A percentile compares a stretch with the other conserved stretches of the same genome.
Conservation (phyloP, 2,329 filamentous ascomycete species). For the Penicillium hesseltinei region DNA sequence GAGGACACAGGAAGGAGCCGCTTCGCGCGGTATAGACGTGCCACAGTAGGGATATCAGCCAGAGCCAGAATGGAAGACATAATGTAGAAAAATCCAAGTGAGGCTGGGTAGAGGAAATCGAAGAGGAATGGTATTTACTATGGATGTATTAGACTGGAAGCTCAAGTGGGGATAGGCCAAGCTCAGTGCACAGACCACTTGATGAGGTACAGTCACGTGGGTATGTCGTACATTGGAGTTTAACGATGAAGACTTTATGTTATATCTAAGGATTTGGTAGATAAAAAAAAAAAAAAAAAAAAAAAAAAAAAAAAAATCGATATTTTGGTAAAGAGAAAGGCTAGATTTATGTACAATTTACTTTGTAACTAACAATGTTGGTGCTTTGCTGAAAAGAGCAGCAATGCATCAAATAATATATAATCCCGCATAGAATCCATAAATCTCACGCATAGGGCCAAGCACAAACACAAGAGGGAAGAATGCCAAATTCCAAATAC, state of each 20-base stretch:
- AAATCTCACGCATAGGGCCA: no score
- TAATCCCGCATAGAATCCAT: background rate
- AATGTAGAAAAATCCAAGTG: background rate
- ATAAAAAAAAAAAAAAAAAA: no score
- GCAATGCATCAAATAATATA: background rate
- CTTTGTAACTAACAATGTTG: background rate
- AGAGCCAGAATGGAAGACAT: constrained; percentile 28
- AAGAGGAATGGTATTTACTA: background rate
- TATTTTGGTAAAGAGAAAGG: background rate
- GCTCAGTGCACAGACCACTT: background rate
- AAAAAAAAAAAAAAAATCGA: fast-evolving
- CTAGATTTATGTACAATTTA: no score
- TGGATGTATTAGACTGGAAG: background rate
- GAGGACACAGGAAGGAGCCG: constrained; percentile 42
- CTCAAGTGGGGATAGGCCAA: constrained; percentile 2
- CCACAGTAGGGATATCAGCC: constrained; percentile 43
- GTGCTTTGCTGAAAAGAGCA: background rate
- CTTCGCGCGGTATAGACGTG: constrained; percentile 62
- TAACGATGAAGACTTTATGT: background rate
- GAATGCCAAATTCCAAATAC: background rate
- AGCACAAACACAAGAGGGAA: background rate
- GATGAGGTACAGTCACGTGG: background rate
- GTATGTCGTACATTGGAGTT: background rate
- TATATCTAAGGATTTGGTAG: no score
- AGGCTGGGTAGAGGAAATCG: background rate